Conservation (phyloP, 352 stramenopile species). For the Phytophthora ramorum region DNA sequence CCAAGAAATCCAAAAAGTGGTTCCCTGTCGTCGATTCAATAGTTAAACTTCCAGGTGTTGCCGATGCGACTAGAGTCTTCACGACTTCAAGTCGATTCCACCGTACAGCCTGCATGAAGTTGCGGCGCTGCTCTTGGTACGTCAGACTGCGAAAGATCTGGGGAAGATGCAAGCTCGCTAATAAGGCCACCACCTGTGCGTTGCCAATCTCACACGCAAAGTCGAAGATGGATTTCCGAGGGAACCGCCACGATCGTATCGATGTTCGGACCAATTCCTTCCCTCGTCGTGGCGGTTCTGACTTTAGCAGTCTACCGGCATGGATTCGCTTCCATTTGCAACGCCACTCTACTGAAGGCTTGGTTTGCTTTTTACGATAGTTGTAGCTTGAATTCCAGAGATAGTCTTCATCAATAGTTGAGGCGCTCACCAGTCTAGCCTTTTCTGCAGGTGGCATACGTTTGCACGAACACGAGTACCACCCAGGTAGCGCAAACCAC, state of each 20-base stretch:
- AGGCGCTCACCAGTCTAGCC: slow-evolving; percentile 23
- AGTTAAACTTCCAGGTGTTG: slow-evolving; percentile 10
- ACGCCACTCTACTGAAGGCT: slow-evolving; percentile 29
- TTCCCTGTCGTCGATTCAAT: slow-evolving; percentile 31
- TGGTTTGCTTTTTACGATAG: slow-evolving; percentile 28
- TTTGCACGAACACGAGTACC: slow-evolving; percentile 50
- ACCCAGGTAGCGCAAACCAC: slow-evolving; percentile 69
- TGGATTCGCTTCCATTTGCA: slow-evolving; percentile 31
- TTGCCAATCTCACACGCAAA: slow-evolving; percentile 47
- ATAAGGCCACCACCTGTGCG: slow-evolving; percentile 29
- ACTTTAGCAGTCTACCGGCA: slow-evolving; percentile 18
- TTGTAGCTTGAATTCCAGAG: slow-evolving; percentile 51
- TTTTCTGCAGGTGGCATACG: slow-evolving; percentile 37
- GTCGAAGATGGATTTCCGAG: slow-evolving; percentile 51
- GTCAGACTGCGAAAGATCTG: slow-evolving; percentile 41
- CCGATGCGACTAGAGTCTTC: slow-evolving; percentile 38
- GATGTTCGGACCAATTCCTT: slow-evolving; percentile 39
- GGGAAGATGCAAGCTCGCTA: slow-evolving; percentile 39
- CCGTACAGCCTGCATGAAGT: slow-evolving; percentile 65
- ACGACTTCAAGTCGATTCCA: slow-evolving; percentile 69
- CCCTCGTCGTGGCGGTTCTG: slow-evolving; percentile 10
- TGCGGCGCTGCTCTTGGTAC: slow-evolving; percentile 55
- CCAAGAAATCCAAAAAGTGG: slow-evolving; percentile 68
- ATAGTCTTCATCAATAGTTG: slow-evolving; percentile 44
- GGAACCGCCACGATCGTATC: slow-evolving; percentile 47